These are phyloP conservation scores for Pseudopediastrum boryanum DNA, from an alignment of 139 green algal genomes.

Conservation along the genomic window DNA sequence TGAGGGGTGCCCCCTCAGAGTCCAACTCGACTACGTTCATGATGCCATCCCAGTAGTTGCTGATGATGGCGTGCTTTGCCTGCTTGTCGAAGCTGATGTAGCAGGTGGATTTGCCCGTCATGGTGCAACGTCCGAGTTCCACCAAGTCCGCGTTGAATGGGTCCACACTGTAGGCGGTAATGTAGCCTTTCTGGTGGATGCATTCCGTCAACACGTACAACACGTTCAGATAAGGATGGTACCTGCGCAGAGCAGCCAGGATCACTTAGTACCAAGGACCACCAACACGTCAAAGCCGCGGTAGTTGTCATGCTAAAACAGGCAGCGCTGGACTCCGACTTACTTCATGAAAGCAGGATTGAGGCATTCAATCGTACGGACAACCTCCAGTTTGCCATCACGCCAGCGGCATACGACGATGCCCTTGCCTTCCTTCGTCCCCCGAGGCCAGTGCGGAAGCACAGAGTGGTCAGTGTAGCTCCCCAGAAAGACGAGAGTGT, in stretches of 20 bases:
- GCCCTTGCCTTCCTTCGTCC: constrained; percentile 3
- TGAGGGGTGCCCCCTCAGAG: constrained; percentile 4
- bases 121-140: constrained; percentile 15
- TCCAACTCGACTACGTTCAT: constrained; percentile 34
- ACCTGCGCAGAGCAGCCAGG: constrained; percentile 4
- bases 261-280: no score
- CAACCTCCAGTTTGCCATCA: constrained; percentile 8
- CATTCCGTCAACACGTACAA: constrained; percentile 42
- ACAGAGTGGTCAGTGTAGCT: constrained; percentile 22
- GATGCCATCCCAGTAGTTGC: constrained; percentile 40
- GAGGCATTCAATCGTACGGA: not conserved
- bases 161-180: constrained; percentile 33
- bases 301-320: no score
- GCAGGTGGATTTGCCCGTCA: constrained; percentile 32
- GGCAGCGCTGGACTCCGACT: not conserved
- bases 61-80: constrained; percentile 23
- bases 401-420: constrained; percentile 18
- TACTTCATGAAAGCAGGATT: constrained; percentile 42
- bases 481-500: constrained; percentile 24
- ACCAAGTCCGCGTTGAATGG: not conserved
- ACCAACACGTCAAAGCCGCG: no score
- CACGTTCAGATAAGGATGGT: constrained; percentile 29
- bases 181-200: constrained; percentile 32
- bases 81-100: constrained; percentile 38
- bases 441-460: constrained; percentile 22